Evolutionary conservation across 805 yeast genomes (phyloP).

Genomic region (Saturnispora zaruensis): DNA sequence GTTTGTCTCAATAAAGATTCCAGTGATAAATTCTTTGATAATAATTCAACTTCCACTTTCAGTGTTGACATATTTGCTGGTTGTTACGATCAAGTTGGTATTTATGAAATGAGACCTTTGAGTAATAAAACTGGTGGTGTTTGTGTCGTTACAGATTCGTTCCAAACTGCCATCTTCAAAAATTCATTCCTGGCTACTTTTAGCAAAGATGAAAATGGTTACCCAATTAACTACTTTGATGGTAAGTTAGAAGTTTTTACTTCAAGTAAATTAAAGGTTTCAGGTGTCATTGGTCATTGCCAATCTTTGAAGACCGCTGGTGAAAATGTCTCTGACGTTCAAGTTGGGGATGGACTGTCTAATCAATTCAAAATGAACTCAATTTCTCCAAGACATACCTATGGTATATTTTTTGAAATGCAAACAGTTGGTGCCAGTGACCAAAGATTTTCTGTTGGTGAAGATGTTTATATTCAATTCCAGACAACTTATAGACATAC

Average conservation of each 20-base stretch:
- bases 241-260: conserved; percentile 84
- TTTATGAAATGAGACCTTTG: conserved; percentile 84
- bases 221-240: conserved; percentile 81
- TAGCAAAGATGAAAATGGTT: conserved; percentile 80
- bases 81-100: conserved; percentile 92
- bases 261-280: conserved; percentile 75
- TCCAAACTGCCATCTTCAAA: conserved; percentile 89
- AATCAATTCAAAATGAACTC: conserved; percentile 81
- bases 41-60: conserved; percentile 49
- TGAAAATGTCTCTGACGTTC: conserved; percentile 78
- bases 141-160: conserved; percentile 80
- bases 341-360: conserved; percentile 90
- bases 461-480: conserved; percentile 51
- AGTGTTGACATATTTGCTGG: conserved; percentile 89
- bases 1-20: conserved; percentile 37
- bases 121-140: conserved; percentile 88
- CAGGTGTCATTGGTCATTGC: conserved; percentile 93
- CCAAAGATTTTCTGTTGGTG: conserved; percentile 31
- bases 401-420: conserved; percentile 84
- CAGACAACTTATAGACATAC: conserved; percentile 91
- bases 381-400: conserved; percentile 79
- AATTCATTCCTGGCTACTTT: conserved; percentile 85
- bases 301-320: conserved; percentile 61
- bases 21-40: conserved; percentile 31
- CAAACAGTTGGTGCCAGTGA: conserved; percentile 40